Conservation (phyloP, 1,139 yeast species). For the Williopsis jadinii region DNA sequence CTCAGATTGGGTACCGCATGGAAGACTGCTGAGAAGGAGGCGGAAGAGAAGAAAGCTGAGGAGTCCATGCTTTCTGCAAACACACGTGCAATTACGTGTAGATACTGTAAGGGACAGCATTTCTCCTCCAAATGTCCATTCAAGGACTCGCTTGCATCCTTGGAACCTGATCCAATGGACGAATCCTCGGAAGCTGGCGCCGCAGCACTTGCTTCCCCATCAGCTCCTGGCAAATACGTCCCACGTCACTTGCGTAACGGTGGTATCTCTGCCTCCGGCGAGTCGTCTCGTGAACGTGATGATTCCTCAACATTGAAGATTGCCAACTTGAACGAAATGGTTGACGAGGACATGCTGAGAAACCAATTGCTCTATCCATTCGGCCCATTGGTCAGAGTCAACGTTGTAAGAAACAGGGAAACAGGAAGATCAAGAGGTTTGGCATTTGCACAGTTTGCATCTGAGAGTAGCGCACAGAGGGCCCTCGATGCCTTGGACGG, state of each 20-base stretch:
- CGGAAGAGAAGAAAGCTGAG: conserved; percentile 54
- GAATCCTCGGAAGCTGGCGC: conserved; percentile 24
- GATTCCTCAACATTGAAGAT: conserved; percentile 87
- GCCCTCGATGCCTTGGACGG: conserved; percentile 82
- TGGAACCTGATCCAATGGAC: conserved; percentile 33
- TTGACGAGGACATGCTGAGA: conserved; percentile 78
- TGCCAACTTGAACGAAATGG: conserved; percentile 83
- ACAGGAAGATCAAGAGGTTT: conserved; percentile 94
- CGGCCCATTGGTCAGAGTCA: conserved; percentile 75
- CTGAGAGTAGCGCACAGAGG: conserved; percentile 61
- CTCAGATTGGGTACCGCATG: conserved; percentile 64
- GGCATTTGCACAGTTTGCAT: conserved; percentile 86
- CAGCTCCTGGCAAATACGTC: conserved; percentile 44
- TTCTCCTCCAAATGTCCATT: conserved; percentile 94
- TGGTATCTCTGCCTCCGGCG: conserved; percentile 44
- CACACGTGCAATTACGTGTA: conserved; percentile 58
- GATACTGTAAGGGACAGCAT: conserved; percentile 92
- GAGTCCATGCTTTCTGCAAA: conserved; percentile 40
- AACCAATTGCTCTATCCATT: conserved; percentile 61
- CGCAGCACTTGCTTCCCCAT: conserved; percentile 24
- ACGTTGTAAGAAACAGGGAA: conserved; percentile 83
- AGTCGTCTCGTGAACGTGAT: conserved; percentile 54
- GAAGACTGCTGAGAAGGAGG: conserved; percentile 61
- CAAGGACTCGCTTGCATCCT: conserved; percentile 75
- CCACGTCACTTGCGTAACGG: conserved; percentile 73